These are phyloP conservation scores for Polyporus tsugae DNA, from an alignment of 1,284 basidiomycete genomes.

Conservation along the genomic window DNA sequence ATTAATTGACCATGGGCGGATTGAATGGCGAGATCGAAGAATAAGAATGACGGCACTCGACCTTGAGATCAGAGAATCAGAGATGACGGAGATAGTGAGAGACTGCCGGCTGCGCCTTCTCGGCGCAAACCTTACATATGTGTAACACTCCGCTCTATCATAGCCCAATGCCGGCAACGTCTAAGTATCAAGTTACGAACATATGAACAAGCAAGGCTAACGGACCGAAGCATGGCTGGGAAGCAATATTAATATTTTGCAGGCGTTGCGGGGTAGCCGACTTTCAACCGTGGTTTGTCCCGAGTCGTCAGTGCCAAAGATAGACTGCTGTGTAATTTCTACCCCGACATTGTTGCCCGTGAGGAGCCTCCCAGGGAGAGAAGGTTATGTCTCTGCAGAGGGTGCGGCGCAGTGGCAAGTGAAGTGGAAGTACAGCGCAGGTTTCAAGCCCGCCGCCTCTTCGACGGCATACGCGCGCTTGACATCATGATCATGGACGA, in stretches of 20 bases:
- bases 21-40: not conserved
- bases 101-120: slow-evolving; percentile 1
- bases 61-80: slow-evolving; percentile 2
- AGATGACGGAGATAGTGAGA: slow-evolving; percentile 4
- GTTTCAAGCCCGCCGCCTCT: not conserved
- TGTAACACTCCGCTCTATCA: not conserved
- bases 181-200: not conserved
- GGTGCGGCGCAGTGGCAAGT: not conserved
- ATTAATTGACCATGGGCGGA: not conserved
- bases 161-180: not conserved
- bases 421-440: not conserved
- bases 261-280: not conserved
- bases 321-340: not conserved
- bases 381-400: not conserved
- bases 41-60: not conserved
- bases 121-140: not conserved
- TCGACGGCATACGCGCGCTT: not conserved
- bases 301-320: not conserved
- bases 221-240: not conserved
- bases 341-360: not conserved
- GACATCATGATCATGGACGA: not conserved
- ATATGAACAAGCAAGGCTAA: not conserved
- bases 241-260: not conserved
- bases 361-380: not conserved
- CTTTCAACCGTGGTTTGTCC: not conserved